Evolutionary conservation across 148 eudicot species (phyloP), one percentile per base, ranked within the genome.

Genomic region (Nepenthes mirabilis): DNA sequence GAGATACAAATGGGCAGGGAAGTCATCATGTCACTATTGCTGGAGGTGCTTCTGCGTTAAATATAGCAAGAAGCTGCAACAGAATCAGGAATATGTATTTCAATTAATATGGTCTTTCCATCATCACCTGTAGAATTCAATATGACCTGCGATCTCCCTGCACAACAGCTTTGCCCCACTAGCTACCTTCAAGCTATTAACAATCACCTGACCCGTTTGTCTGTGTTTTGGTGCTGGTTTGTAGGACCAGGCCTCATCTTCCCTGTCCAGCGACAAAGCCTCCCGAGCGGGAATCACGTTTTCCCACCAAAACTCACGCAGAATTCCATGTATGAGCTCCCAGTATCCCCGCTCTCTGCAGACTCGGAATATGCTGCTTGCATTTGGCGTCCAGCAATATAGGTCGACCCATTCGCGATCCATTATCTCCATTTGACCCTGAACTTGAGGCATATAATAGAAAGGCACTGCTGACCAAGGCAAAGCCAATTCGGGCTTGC

Each of bases 371-470:
- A 83, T 72, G 0, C 87, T 75, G 77, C 95, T 87, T 37, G 88
- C 97, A 47, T 81, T 91, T 14, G 87, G 93, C 8, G 93, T 91
- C 95, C 95, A 91, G 61, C 97, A 91, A 75, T 87, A 87, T 63
- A 90, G 60, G 75, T 91, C 95, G 36, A 71, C 87, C 80, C 81
- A 77, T 33, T 77, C 80, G 1, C 77, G 71, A 35, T 81, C 83
- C 95, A 91, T 82, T 33, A 91, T 77, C 85, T 91, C 97, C 97
- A 91, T 85, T 67, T 83, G 95, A 53, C 97, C 97, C 68, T 91
- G 97, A 52, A 91, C 80, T 43, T 91, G 97, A 62, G 97, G 97
- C 97, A 91, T 91, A 74, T 91, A 91, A 58, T 91, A 91, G 69
- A 81, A 91, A 1, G 97, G 97, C 86, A 87, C 69, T 57, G 68